Conservation (phyloP, 2,329 filamentous ascomycete genomes). For the Cercospora zeina region DNA sequence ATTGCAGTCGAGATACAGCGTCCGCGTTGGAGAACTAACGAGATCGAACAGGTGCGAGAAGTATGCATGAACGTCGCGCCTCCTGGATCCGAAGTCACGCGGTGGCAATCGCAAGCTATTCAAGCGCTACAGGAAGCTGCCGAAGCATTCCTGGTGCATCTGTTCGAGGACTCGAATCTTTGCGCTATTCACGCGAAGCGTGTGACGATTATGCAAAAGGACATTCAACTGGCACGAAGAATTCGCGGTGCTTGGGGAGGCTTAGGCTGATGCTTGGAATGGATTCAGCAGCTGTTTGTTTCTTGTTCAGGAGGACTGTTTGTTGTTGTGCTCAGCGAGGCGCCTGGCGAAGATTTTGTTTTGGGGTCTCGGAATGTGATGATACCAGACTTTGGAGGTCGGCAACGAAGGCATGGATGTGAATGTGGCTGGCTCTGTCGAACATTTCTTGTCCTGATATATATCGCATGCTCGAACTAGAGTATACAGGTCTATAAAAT, state of each 20-base stretch:
- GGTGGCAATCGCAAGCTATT: constrained; percentile 98
- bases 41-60: constrained; percentile 66
- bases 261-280: constrained; percentile 18
- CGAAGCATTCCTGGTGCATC: constrained; percentile 96
- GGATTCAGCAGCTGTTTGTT: background rate
- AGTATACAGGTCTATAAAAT: background rate
- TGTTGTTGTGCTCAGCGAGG: constrained; percentile 30
- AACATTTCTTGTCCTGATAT: background rate
- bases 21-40: constrained; percentile 8
- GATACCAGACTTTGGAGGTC: constrained; percentile 20
- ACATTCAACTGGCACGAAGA: constrained; percentile 93
- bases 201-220: constrained; percentile 97
- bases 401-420: background rate
- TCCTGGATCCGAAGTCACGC: constrained; percentile 61
- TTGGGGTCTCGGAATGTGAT: constrained; percentile 13
- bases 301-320: background rate
- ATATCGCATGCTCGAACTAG: background rate
- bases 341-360: constrained; percentile 29
- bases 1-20: background rate
- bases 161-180: constrained; percentile 97
- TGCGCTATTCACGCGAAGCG: constrained; percentile 99
- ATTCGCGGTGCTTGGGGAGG: constrained; percentile 72
- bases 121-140: constrained; percentile 97
- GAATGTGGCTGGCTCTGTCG: constrained; percentile 1
- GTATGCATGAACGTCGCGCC: constrained; percentile 96